Evolutionary conservation across 2,329 filamentous ascomycete genomes (phyloP), one percentile per base, ranked within the genome.

Genomic region (Geosmithia morbida): DNA sequence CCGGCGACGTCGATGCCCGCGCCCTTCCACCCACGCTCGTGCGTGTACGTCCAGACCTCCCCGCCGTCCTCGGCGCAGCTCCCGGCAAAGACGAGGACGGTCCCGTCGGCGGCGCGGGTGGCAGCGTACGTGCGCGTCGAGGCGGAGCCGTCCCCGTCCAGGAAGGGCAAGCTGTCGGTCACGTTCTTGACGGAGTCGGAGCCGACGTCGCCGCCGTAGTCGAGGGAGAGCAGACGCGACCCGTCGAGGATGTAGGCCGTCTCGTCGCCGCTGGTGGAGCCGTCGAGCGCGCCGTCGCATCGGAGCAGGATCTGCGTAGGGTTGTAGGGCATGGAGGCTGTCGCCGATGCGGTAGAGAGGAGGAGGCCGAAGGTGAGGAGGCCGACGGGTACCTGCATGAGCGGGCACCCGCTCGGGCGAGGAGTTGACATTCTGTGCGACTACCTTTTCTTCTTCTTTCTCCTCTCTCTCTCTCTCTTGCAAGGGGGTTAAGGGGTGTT

Each of bases 31-130:
- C 60, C 67, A 16, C 62, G 59, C 13, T 68, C 64, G 2, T 75
- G 69, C 8, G 67, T 68, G 54, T 83, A 89, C 19, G 68, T 77
- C 87, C 87, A 95, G 48, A 94, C 57, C 33, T 72, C 62, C 13
- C 76, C 72, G 39, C 63, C 17, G 3, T 65, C 67, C 2, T 71
- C 64, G 1, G 74, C 66, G 58, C 90, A 96, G 52, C 83, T 72
- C 2, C 90, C 89, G 0, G 81, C 71, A 48, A 87, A 83, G 2
- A 92, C 79, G 2, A 79, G 74, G 26, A 96, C 72, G 11, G 81
- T 77, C 16, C 86, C 87, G 56, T 77, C 71, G 42, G 74, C 66
- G 44, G 84, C 77, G 30, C 88, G 70, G 0, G 81, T 69, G 0
- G 87, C 79, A 7, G 80, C 72, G 56, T 87, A 92, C 0, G 83